These are phyloP conservation scores for Candida hispaniensis DNA, from an alignment of 805 yeast species.

Conservation along the genomic window DNA sequence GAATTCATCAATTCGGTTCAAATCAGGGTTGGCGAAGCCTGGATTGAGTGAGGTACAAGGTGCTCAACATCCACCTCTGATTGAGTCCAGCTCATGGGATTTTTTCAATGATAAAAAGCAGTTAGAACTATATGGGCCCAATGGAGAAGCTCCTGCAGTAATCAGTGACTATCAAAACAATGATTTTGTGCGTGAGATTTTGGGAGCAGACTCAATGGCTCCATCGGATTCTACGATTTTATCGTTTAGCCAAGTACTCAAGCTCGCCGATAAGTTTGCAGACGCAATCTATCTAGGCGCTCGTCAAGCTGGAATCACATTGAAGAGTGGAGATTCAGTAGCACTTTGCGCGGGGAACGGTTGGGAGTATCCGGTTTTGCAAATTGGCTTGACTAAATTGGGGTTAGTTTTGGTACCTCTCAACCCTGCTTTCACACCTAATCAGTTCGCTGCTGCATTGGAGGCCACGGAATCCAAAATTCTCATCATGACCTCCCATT, in stretches of 20 bases:
- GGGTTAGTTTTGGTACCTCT: constrained; percentile 27
- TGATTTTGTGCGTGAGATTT: constrained; percentile 1
- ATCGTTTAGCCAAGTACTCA: constrained; percentile 7
- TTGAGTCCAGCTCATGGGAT: constrained; percentile 13
- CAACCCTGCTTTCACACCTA: constrained; percentile 26
- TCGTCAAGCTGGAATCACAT: constrained; percentile 2
- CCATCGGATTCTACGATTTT: no score
- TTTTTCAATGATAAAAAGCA: constrained; percentile 3
- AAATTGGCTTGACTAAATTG: constrained; percentile 24
- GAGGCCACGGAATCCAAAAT: constrained; percentile 20
- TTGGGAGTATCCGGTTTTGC: constrained; percentile 26
- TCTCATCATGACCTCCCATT: constrained; percentile 20
- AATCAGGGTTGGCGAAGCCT: constrained; percentile 4
- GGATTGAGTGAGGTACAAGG: constrained; percentile 12
- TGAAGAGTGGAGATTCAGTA: constrained; percentile 22
- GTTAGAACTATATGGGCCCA: constrained; percentile 2
- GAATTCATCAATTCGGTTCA: no score
- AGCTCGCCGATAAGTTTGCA: constrained; percentile 9
- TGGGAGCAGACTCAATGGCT: no score
- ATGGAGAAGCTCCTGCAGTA: constrained; percentile 8
- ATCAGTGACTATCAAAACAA: constrained; percentile 8
- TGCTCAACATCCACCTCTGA: constrained; percentile 4
- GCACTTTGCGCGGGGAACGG: constrained; percentile 26
- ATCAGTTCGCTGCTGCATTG: constrained; percentile 24
- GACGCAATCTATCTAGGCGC: constrained; percentile 11